phyloP scores from a whole-genome alignment of 1,284 basidiomycete genomes.

The Wallemia ichthyophaga region DNA sequence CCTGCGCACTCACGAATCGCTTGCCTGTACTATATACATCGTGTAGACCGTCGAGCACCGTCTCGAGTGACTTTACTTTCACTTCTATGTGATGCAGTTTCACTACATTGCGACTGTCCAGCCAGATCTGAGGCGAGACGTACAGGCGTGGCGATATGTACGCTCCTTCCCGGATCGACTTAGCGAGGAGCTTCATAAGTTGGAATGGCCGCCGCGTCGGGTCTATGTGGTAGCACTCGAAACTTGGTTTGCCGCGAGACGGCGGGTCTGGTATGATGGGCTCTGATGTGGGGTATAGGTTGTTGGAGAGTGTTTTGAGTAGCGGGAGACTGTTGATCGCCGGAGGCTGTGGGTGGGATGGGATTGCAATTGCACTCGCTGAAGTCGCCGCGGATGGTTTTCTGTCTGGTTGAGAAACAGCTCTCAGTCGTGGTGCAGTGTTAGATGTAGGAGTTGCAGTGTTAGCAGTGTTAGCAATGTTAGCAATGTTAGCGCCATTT shows the following conservation, averaged over 20 bases:
- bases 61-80: constrained; percentile 10
- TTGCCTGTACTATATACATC: constrained; percentile 7
- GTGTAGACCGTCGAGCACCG: constrained; percentile 7
- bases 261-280: constrained; percentile 1
- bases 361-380: not conserved
- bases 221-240: not conserved
- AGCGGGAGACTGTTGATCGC: not conserved
- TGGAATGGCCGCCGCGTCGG: constrained; percentile 4
- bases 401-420: not conserved
- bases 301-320: not conserved
- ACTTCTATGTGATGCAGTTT: constrained; percentile 10
- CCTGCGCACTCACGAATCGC: not conserved
- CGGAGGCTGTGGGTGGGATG: not conserved
- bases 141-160: constrained; percentile 10
- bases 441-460: too few relatives aligned
- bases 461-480: too few relatives aligned
- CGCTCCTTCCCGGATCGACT: constrained; percentile 5
- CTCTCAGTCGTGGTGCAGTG: not conserved
- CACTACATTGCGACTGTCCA: constrained; percentile 5
- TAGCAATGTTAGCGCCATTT: too few relatives aligned
- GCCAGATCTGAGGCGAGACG: constrained; percentile 9
- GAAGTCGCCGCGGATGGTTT: not conserved
- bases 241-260: not conserved
- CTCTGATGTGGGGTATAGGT: not conserved
- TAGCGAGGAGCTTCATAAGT: constrained; percentile 4